These are phyloP conservation scores for Globisporangium rhizosaccharum DNA, from an alignment of 352 stramenopile species.

Conservation along the genomic window DNA sequence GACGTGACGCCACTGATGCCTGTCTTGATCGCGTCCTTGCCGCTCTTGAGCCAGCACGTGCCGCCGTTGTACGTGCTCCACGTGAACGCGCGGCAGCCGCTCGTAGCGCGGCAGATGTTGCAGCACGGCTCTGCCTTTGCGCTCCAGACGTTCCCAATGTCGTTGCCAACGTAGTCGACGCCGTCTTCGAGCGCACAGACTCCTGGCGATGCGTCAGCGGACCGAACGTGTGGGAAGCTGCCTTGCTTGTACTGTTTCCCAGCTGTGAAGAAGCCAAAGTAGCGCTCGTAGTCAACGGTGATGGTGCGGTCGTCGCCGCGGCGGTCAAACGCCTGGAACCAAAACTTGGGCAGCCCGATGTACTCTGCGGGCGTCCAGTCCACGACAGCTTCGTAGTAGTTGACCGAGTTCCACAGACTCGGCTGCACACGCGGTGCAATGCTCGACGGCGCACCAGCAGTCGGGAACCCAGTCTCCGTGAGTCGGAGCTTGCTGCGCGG, in stretches of 20 bases:
- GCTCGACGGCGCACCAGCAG: slow-evolving; percentile 9
- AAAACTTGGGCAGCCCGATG: slow-evolving; percentile 27
- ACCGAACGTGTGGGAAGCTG: slow-evolving; percentile 12
- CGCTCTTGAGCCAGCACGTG: slow-evolving; percentile 47
- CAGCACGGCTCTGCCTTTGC: slow-evolving; percentile 19
- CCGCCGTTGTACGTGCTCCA: slow-evolving; percentile 46
- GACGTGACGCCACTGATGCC: slow-evolving; percentile 2
- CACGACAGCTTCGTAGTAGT: slow-evolving; percentile 23
- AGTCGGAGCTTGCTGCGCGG: slow-evolving; percentile 15
- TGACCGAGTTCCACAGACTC: slow-evolving; percentile 9
- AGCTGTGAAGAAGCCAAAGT: slow-evolving; percentile 57
- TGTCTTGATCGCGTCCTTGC: slow-evolving; percentile 10
- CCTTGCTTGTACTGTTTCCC: slow-evolving; percentile 19
- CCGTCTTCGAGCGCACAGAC: slow-evolving; percentile 15
- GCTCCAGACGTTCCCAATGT: slow-evolving; percentile 16
- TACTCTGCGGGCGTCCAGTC: slow-evolving; percentile 18
- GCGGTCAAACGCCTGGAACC: slow-evolving; percentile 56
- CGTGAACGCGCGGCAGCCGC: slow-evolving; percentile 35
- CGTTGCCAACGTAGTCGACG: slow-evolving; percentile 19
- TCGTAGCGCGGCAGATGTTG: slow-evolving; percentile 20
- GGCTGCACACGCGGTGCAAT: slow-evolving; percentile 1
- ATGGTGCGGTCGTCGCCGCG: slow-evolving; percentile 37
- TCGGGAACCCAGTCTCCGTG: slow-evolving; percentile 25
- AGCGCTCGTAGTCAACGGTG: slow-evolving; percentile 31
- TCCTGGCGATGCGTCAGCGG: slow-evolving; percentile 9